phyloP scores from a whole-genome alignment of 768 basidiomycete species.

The Hypsizygus marmoreus region DNA sequence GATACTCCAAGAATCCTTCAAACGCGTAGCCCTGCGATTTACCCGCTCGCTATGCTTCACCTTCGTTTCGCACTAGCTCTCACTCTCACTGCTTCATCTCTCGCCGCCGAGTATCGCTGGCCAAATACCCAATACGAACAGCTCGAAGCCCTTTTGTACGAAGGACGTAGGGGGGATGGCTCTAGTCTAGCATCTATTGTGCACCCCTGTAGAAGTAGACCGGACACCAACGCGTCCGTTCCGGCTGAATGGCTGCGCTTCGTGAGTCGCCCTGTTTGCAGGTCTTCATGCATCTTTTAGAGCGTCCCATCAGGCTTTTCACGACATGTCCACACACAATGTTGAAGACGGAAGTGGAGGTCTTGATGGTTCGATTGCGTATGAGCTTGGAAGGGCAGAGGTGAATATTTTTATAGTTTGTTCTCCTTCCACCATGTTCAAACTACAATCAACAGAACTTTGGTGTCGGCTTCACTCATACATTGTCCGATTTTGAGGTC shows the following conservation, averaged over 20 bases:
- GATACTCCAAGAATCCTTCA: background rate
- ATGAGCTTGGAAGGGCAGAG: constrained; percentile 44
- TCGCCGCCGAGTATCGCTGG: constrained; percentile 29
- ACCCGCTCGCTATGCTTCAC: constrained; percentile 20
- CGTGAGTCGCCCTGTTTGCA: constrained; percentile 21
- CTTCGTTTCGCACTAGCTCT: constrained; percentile 15
- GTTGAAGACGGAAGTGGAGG: constrained; percentile 47
- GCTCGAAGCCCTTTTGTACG: constrained; percentile 36
- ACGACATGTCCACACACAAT: constrained; percentile 52
- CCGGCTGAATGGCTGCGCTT: constrained; percentile 43
- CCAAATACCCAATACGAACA: constrained; percentile 38
- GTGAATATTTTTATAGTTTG: constrained; percentile 24
- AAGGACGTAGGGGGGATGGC: constrained; percentile 34
- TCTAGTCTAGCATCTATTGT: constrained; percentile 32
- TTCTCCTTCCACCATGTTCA: background rate
- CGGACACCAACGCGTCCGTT: constrained; percentile 31
- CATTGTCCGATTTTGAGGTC: constrained; percentile 40
- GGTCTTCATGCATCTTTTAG: background rate
- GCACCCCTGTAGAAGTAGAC: constrained; percentile 28
- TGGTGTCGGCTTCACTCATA: constrained; percentile 46
- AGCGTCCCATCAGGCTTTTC: constrained; percentile 39
- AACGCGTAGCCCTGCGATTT: constrained; percentile 9
- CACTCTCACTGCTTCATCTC: constrained; percentile 16
- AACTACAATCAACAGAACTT: constrained; percentile 37
- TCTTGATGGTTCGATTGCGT: constrained; percentile 51